phyloP scores from a whole-genome alignment of 2,329 filamentous ascomycete genomes.

The Penicillium sclerotigenum region DNA sequence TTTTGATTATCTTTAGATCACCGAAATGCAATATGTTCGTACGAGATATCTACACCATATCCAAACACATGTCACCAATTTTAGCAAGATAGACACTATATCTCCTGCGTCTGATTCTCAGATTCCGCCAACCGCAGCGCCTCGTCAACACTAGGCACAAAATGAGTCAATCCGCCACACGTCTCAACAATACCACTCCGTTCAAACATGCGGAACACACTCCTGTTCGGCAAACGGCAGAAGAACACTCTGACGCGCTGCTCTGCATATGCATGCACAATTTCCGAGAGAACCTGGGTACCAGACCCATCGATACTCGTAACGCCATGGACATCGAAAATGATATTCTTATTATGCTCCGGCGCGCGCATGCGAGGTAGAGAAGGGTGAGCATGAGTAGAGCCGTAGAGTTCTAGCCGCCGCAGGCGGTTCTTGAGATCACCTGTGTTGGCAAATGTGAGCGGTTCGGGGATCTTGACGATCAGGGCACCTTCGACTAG shows the following conservation, averaged over 20 bases:
- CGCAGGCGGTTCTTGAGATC: constrained; percentile 80
- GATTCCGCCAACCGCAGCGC: constrained; percentile 77
- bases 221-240: constrained; percentile 53
- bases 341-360: constrained; percentile 86
- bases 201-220: constrained; percentile 70
- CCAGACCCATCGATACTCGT: constrained; percentile 91
- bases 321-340: constrained; percentile 98
- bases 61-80: neutral
- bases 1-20: neutral
- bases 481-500: constrained; percentile 91
- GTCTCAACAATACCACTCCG: constrained; percentile 80
- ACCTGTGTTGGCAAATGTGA: constrained; percentile 96
- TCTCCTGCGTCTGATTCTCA: constrained; percentile 52
- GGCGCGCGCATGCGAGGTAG: constrained; percentile 72
- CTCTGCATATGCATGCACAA: constrained; percentile 75
- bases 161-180: constrained; percentile 73
- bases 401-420: constrained; percentile 87
- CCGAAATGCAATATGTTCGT: neutral
- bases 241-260: constrained; percentile 62
- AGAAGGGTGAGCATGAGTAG: constrained; percentile 76
- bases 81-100: constrained; percentile 11
- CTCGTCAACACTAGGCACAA: constrained; percentile 79
- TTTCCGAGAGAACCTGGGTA: constrained; percentile 85
- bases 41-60: neutral
- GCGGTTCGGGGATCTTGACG: constrained; percentile 93